A percentile compares a stretch with the other conserved stretches of the same genome.
These are phyloP conservation scores for Glebionis coronaria DNA, from an alignment of 129 eudicot genomes.

Conservation along the genomic window DNA sequence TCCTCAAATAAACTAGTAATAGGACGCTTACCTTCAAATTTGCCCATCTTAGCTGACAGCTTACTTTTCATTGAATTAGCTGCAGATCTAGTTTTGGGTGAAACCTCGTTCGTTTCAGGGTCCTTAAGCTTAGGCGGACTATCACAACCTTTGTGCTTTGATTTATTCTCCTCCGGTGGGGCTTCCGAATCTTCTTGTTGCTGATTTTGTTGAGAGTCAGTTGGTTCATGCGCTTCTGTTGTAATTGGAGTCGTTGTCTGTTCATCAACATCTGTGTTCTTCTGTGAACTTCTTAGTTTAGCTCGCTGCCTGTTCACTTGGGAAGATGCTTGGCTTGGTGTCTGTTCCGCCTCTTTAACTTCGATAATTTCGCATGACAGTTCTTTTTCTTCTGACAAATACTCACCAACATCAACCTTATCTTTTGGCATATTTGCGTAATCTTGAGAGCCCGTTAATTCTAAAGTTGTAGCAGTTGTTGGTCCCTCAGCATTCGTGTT, in stretches of 20 bases:
- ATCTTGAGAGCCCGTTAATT: slow-evolving; percentile 12
- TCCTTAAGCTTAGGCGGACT: slow-evolving; percentile 16
- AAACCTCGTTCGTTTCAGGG: slow-evolving; percentile 1
- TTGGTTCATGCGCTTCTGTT: slow-evolving; percentile 10
- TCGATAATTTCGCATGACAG: slow-evolving; percentile 1
- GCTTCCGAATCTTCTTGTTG: slow-evolving; percentile 16
- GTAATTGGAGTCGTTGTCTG: not conserved
- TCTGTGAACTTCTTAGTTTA: slow-evolving; percentile 27
- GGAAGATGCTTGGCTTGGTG: slow-evolving; percentile 17
- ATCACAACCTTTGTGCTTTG: slow-evolving; percentile 18
- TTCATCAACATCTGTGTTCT: slow-evolving; percentile 13
- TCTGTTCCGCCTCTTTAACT: not conserved
- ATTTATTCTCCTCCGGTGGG: slow-evolving; percentile 6
- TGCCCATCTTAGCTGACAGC: slow-evolving; percentile 16
- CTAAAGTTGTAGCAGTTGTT: not conserved
- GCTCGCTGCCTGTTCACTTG: slow-evolving; percentile 18
- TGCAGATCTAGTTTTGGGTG: not conserved
- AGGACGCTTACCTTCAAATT: slow-evolving; percentile 4
- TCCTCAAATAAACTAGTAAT: not conserved
- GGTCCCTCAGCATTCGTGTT: slow-evolving; percentile 1
- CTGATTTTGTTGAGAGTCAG: slow-evolving; percentile 14
- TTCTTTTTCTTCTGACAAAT: slow-evolving; percentile 11
- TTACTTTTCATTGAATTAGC: slow-evolving; percentile 10
- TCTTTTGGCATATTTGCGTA: slow-evolving; percentile 23
- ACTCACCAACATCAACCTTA: slow-evolving; percentile 9